Conservation (phyloP, 345 rosid species). For the Aethionema arabicum region DNA sequence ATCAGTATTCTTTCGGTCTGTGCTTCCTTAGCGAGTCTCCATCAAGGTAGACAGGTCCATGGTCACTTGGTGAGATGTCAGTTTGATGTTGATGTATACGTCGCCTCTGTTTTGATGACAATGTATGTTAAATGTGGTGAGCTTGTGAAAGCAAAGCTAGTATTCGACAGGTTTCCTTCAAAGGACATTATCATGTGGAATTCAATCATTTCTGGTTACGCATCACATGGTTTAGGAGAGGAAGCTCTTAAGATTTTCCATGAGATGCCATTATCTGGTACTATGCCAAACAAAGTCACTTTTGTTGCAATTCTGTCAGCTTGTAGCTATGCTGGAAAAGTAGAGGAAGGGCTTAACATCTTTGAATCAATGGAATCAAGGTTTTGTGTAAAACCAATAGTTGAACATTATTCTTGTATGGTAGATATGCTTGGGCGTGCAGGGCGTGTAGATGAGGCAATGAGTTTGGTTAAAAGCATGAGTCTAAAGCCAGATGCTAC, state of each 20-base stretch:
- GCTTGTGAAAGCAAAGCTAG: constrained; percentile 50
- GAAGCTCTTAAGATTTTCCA: constrained; percentile 61
- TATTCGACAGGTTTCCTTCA: constrained; percentile 47
- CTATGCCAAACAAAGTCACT: constrained; percentile 66
- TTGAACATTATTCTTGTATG: constrained; percentile 75
- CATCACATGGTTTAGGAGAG: constrained; percentile 73
- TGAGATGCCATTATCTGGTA: constrained; percentile 56
- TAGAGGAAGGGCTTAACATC: constrained; percentile 60
- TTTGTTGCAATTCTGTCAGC: constrained; percentile 76
- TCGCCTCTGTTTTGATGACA: constrained; percentile 63
- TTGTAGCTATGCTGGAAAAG: constrained; percentile 71
- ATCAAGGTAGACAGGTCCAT: constrained; percentile 67
- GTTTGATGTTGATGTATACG: constrained; percentile 55
- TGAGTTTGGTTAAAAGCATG: constrained; percentile 61
- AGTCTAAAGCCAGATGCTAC: constrained; percentile 70
- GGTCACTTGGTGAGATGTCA: constrained; percentile 50
- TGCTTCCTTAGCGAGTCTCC: constrained; percentile 60
- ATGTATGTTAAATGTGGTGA: constrained; percentile 68
- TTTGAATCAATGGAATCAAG: constrained; percentile 65
- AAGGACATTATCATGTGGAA: constrained; percentile 75
- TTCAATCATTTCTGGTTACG: constrained; percentile 60
- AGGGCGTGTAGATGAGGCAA: constrained; percentile 63
- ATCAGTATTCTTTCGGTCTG: constrained; percentile 61
- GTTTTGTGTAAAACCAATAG: constrained; percentile 46
- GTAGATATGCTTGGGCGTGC: constrained; percentile 89